Evolutionary conservation across 2,329 filamentous ascomycete genomes (phyloP).

Genomic region (Didymosphaeria variabile): DNA sequence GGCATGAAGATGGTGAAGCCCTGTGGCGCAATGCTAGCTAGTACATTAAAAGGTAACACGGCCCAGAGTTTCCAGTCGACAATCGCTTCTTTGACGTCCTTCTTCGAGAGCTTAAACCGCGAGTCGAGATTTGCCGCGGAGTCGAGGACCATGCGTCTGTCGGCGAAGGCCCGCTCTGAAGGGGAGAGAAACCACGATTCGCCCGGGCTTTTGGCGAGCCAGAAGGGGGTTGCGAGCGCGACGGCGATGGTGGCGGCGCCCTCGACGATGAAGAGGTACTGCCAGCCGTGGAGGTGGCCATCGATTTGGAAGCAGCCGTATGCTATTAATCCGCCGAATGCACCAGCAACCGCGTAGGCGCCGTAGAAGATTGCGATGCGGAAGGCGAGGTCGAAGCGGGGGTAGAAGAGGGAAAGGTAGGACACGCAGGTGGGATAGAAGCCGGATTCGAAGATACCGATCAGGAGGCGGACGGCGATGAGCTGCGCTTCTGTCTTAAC

Average conservation of each 20-base stretch:
- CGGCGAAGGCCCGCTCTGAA: slow-evolving; percentile 28
- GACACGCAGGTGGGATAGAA: slow-evolving; percentile 65
- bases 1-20: slow-evolving; percentile 55
- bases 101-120: slow-evolving; percentile 23
- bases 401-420: slow-evolving; percentile 62
- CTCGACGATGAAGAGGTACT: slow-evolving; percentile 57
- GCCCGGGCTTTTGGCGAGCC: slow-evolving; percentile 36
- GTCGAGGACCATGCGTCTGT: slow-evolving; percentile 28
- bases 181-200: slow-evolving; percentile 51
- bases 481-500: slow-evolving; percentile 28
- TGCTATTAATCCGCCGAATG: slow-evolving; percentile 53
- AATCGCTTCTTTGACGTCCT: slow-evolving; percentile 29
- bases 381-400: slow-evolving; percentile 52
- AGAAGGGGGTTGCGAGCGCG: slow-evolving; percentile 37
- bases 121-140: slow-evolving; percentile 18
- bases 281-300: slow-evolving; percentile 57
- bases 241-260: slow-evolving; percentile 46
- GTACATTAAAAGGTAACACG: slow-evolving; percentile 48
- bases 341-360: slow-evolving; percentile 52
- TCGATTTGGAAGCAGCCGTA: slow-evolving; percentile 59
- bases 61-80: slow-evolving; percentile 37
- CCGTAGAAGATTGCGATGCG: slow-evolving; percentile 57
- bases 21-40: slow-evolving; percentile 54
- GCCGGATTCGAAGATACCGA: slow-evolving; percentile 61
- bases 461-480: slow-evolving; percentile 31